These are phyloP conservation scores for Lodderomyces parapsilosis DNA, from an alignment of 1,139 yeast genomes.

Conservation along the genomic window DNA sequence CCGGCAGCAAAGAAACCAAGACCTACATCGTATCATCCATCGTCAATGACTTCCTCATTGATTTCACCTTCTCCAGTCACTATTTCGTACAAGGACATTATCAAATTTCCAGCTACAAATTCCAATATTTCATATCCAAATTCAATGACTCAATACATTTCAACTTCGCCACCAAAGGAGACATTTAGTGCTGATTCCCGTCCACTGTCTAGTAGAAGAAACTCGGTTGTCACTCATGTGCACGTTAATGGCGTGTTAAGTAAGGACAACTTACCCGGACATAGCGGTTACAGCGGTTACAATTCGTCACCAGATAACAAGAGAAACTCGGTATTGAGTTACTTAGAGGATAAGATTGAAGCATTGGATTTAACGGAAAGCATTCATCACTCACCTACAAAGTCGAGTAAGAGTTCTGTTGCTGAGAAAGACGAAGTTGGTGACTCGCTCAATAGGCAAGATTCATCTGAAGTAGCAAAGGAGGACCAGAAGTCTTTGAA, in stretches of 20 bases:
- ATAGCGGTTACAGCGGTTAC: not conserved
- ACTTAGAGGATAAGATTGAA: conserved; percentile 49
- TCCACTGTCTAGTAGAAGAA: conserved; percentile 24
- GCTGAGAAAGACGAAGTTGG: conserved; percentile 6
- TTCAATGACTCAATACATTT: conserved; percentile 37
- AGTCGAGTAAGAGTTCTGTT: conserved; percentile 4
- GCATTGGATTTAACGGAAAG: conserved; percentile 35
- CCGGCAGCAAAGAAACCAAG: conserved; percentile 59
- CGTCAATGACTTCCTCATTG: conserved; percentile 41
- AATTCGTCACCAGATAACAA: conserved; percentile 22
- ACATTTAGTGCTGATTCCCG: not conserved
- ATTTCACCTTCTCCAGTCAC: conserved; percentile 17
- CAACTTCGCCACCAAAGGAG: conserved; percentile 37
- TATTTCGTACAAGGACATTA: conserved; percentile 23
- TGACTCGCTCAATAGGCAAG: not conserved
- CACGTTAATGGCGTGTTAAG: conserved; percentile 50
- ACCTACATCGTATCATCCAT: conserved; percentile 80
- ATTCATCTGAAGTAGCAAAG: conserved; percentile 5
- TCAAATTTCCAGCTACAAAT: conserved; percentile 33
- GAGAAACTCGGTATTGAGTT: conserved; percentile 44
- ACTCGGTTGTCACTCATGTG: conserved; percentile 45
- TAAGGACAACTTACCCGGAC: conserved; percentile 23
- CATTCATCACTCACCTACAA: conserved; percentile 11
- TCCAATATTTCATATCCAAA: conserved; percentile 9
- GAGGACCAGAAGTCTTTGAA: conserved; percentile 8